Evolutionary conservation across 148 eudicot genomes (phyloP), one percentile per base, ranked within the genome.

Genomic region (Persicaria maculosa): DNA sequence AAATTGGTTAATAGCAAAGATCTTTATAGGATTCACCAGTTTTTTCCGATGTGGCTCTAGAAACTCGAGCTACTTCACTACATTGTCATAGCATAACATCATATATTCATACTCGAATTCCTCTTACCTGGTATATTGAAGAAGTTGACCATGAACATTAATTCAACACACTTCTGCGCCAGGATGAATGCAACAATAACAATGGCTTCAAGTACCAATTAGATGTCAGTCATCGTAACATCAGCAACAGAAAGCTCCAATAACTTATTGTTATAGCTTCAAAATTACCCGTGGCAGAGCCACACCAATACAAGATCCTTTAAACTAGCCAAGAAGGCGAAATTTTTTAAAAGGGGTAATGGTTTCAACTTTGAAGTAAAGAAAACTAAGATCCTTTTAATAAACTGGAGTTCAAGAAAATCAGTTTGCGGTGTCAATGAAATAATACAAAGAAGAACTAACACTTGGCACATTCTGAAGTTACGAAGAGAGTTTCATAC

Each of bases 401-500:
- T 65, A 65, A 43, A 65, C 70, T 65, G 43, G 43, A 40, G 43
- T 65, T 65, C 70, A 40, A 65, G 70, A 40, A 65, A 9, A 65
- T 5, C 46, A 65, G 47, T 65, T 40, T 40, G 9, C 78, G 58
- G 48, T 47, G 72, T 17, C 50, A 59, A 64, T 71, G 62, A 36
- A 79, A 79, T 65, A 65, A 25, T 59, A 59, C 67, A 59, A 40
- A 65, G 70, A 73, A 54, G 15, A 55, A 73, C 22, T 36, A 59
- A 45, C 6, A 19, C 69, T 68, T 43, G 48, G 53, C 15, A 46
- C 11, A 45, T 17, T 52, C 10, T 25, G 59, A 71, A 5, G 44
- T 77, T 80, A 81, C 9, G 72, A 83, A 19, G 79, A 86, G 53
- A 86, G 77, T 81, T 88, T 92, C 82, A 92, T 80, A 79, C 76